Evolutionary conservation across 106 monocot species (phyloP), one percentile per base, ranked within the genome.

Genomic region (Hemerocallis citrina): DNA sequence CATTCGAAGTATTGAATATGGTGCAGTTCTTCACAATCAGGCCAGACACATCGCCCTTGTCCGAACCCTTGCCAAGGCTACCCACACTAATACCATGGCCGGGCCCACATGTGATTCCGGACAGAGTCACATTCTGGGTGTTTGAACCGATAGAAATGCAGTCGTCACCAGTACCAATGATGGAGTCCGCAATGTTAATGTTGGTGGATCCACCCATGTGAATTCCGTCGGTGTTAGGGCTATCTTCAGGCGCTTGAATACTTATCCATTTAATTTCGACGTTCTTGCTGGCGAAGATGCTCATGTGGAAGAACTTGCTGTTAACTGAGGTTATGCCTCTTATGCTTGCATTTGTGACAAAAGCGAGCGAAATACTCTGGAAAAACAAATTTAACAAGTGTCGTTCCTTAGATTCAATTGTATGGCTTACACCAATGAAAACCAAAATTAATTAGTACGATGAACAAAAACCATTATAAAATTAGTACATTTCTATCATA

Each of bases 151-250:
- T 32, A 13, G 79, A 75, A 52, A 84, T 68, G 65, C 84, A 84
- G 51, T 84, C 84, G 27, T 84, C 84, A 12, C 84, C 84, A 10
- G 79, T 79, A 16, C 51, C 54, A 54, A 84, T 79, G 55, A 10
- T 24, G 40, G 46, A 13, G 61, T 45, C 12, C 31, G 30, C 31
- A 46, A 84, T 51, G 3, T 28, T 25, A 40, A 73, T 56, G 40
- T 69, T 23, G 37, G 52, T 7, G 7, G 79, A 61, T 7, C 23
- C 31, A 4, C 61, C 57, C 24, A 79, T 28, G 51, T 84, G 79
- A 54, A 84, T 68, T 30, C 79, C 79, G 44, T 84, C 84, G 0
- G 84, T 84, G 75, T 84, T 84, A 22, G 78, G 84, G 64, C 84
- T 84, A 30, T 76, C 39, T 0, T 1, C 63, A 0, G 79, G 84